Evolutionary conservation across 192 early-diverging fungal species (phyloP).

Genomic region (Coemansia sp.): DNA sequence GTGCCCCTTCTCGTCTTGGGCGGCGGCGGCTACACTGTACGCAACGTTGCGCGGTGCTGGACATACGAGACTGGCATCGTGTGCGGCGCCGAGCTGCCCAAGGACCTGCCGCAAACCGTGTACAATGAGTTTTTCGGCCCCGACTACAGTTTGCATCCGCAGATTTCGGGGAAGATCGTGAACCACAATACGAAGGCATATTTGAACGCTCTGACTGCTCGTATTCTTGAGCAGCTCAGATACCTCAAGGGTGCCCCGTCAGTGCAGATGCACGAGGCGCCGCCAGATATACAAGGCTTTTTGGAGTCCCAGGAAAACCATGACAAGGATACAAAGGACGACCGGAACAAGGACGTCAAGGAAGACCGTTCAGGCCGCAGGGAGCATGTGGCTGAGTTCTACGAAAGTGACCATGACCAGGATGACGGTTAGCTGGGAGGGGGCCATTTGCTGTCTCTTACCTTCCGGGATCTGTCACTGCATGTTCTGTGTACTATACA

Average conservation of each 20-base stretch:
- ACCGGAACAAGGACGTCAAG: constrained; percentile 24
- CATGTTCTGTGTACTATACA: too few relatives aligned
- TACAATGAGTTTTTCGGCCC: constrained; percentile 85
- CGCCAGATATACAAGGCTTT: constrained; percentile 58
- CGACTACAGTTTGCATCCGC: constrained; percentile 87
- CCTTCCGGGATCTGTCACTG: too few relatives aligned
- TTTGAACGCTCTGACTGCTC: constrained; percentile 68
- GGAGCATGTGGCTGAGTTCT: constrained; percentile 44
- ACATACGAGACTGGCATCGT: constrained; percentile 91
- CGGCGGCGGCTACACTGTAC: constrained; percentile 96
- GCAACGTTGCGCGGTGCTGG: constrained; percentile 97
- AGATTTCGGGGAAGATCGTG: constrained; percentile 74
- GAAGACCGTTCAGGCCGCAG: constrained; percentile 24
- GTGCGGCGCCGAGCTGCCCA: constrained; percentile 70
- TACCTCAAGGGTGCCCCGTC: constrained; percentile 85
- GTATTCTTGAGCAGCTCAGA: constrained; percentile 85
- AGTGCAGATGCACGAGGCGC: constrained; percentile 92
- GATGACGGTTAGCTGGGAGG: background rate
- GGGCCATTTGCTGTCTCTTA: too few relatives aligned
- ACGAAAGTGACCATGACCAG: constrained; percentile 49
- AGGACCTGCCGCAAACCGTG: constrained; percentile 73
- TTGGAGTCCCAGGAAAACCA: constrained; percentile 40
- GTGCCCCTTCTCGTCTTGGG: constrained; percentile 91
- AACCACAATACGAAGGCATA: constrained; percentile 89
- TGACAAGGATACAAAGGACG: constrained; percentile 22